Evolutionary conservation across 345 rosid genomes (phyloP), one percentile per base, ranked within the genome.

Genomic region (Noccaea caerulescens): DNA sequence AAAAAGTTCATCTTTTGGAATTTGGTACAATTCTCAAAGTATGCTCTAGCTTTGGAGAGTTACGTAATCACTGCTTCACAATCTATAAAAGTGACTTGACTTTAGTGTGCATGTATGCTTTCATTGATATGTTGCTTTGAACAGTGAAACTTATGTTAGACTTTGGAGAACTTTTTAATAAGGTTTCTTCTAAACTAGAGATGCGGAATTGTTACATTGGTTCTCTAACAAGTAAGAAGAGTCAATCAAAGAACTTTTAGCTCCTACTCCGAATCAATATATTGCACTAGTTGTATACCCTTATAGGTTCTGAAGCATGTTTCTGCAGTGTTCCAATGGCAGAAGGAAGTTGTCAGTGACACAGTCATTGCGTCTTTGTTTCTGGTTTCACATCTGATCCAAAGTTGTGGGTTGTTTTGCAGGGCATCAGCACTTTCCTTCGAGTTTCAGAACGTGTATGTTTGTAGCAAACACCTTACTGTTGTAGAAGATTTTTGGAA

Each of bases 401-500:
- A 42, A 58, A 58, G 54, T n/a, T 74, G 55, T 74, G 30, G 63
- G 6, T 74, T 74, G 41, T 10, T 54, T 62, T 69, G 58, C 44
- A 75, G 79, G 59, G 7, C 23, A 20, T 20, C 23, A 20, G 23
- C 10, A 4, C 10, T 54, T 60, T 53, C 41, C 41, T 41, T 41
- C 13, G 32, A 58, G 68, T 67, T 57, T 44, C 10, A 42, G 42
- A 20, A 45, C 25, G 45, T 69, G 50, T 23, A 37, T 20, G 49
- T 30, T 55, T 55, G 59, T 61, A 14, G 64, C 65, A 69, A 32
- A 54, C 33, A 16, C 64, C 68, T 52, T 66, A 68, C 42, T 13
- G 43, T 60, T 75, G 47, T 44, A 60, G 73, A 75, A 45, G 65
- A 60, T 75, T 69, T 63, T 69, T 63, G 70, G 64, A 42, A 46